Evolutionary conservation across 495 filamentous ascomycete species (phyloP).

Genomic region (Talaromyces trachyspermus): DNA sequence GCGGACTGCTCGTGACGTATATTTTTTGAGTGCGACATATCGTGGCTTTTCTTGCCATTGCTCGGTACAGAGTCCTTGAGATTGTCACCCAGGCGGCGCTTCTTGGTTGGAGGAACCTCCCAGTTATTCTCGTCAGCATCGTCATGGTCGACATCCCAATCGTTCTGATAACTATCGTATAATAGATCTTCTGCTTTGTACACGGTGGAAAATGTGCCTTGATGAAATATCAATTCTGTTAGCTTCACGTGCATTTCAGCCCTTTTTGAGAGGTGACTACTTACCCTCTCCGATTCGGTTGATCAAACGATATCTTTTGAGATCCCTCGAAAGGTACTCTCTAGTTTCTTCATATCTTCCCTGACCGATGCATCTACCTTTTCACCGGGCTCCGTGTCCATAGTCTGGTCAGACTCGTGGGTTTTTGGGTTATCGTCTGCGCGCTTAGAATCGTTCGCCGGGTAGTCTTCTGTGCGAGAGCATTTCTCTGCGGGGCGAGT

Average conservation of each 20-base stretch:
- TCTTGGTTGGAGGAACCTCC: conserved; percentile 53
- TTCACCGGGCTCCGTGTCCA: conserved; percentile 50
- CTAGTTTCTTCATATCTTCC: conserved; percentile 80
- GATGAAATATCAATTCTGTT: too few relatives aligned
- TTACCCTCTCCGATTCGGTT: conserved; percentile 95
- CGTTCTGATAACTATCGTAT: conserved; percentile 75
- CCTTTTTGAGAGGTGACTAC: neutral
- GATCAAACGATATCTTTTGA: conserved; percentile 75
- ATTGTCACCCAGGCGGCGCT: conserved; percentile 28
- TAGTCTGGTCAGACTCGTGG: conserved; percentile 21
- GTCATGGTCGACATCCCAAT: conserved; percentile 73
- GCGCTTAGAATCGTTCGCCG: neutral
- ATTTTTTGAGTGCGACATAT: conserved; percentile 97
- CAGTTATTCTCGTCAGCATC: conserved; percentile 55
- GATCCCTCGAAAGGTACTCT: conserved; percentile 76
- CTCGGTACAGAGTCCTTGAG: conserved; percentile 18
- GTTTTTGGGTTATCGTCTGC: neutral
- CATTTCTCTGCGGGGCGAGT: neutral
- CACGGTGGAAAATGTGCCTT: conserved; percentile 94
- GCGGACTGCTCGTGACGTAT: conserved; percentile 91
- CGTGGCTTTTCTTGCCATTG: conserved; percentile 39
- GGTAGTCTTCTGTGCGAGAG: neutral
- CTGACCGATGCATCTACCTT: conserved; percentile 63
- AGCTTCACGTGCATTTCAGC: too few relatives aligned
- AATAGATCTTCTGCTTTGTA: conserved; percentile 97